Base-by-base conservation (phyloP, 2,329 filamentous ascomycete species). In the Verticillium klebahnii region DNA sequence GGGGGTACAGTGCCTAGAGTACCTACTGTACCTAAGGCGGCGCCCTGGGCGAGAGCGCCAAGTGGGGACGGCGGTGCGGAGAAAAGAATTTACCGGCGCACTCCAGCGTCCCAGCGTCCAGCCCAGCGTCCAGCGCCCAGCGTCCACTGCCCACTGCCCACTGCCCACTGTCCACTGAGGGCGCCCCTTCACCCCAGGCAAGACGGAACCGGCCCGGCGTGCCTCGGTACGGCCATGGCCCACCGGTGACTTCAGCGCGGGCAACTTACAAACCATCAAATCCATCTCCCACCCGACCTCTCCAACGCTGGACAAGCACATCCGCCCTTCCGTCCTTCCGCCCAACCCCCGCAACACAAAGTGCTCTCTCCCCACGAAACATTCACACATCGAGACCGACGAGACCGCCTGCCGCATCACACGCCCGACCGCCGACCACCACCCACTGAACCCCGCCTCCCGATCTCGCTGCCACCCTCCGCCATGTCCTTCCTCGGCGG, bases 401-500 rank as follows among this genome's bases (percentile, higher is more conserved):
- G 5, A 29, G 23, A 56, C 52, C 23, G 14, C 29, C 29, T 29
- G 29, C 29, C 29, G 29, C 29, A 29, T 29, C 29, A 29, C 4
- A 50, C 17, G 2, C 17, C 17, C 25, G 23, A 17, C 36, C 56
- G n/a, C 34, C 34, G 25, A 40, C 17, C 36, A 9, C 23, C 19
- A 34, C 39, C 7, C 5, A 25, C 34, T 11, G 14, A 36, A 58
- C 55, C 55, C 55, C 34, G 56, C 56, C 56, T 58, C 56, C 36
- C 56, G 12, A 40, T 36, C 34, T 39, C 37, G 7, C 57, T 32
- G 23, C 12, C 23, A 17, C 14, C 36, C 56, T 29, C 25, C 69
- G 81, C 65, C 68, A 98, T 99, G 94, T 97, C 94, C 61, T 98
- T 99, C 77, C 85, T 98, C 71, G 92, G 92, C 78, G 93, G 94